Evolutionary conservation across 75 land plant species (phyloP).

Genomic region (Ceratopteris richardii): DNA sequence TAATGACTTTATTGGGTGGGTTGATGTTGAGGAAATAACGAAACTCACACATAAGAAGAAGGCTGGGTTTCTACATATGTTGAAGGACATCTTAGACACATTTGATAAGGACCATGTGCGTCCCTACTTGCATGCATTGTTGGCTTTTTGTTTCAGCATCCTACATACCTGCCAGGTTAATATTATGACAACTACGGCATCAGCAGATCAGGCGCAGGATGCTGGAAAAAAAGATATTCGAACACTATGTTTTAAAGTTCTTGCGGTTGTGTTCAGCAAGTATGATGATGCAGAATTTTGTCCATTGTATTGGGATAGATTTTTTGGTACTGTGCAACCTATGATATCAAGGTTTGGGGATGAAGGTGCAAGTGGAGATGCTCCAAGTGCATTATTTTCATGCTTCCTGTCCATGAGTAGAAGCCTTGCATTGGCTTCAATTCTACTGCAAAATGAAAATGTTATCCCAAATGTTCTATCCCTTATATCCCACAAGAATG

Average conservation of each 20-base stretch:
- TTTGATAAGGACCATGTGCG: slow-evolving; percentile 51
- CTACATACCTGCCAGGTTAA: slow-evolving; percentile 31
- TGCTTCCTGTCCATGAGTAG: slow-evolving; percentile 86
- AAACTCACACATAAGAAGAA: slow-evolving; percentile 63
- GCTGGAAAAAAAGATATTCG: slow-evolving; percentile 43
- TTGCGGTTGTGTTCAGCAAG: slow-evolving; percentile 56
- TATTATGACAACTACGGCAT: background rate
- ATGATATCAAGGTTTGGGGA: slow-evolving; percentile 52
- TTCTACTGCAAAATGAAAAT: slow-evolving; percentile 39
- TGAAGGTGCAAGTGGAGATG: slow-evolving; percentile 64
- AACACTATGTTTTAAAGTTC: slow-evolving; percentile 64
- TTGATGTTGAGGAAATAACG: slow-evolving; percentile 23
- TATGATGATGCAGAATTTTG: slow-evolving; percentile 56
- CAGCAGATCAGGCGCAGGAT: slow-evolving; percentile 1
- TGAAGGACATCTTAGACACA: slow-evolving; percentile 62
- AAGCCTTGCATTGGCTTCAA: slow-evolving; percentile 48
- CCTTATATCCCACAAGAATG: slow-evolving; percentile 47
- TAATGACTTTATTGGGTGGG: slow-evolving; percentile 22
- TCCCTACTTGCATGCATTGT: slow-evolving; percentile 57
- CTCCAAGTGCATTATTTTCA: slow-evolving; percentile 75
- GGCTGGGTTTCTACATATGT: slow-evolving; percentile 71
- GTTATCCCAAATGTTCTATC: slow-evolving; percentile 66
- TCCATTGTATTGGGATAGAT: slow-evolving; percentile 67
- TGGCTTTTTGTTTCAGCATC: slow-evolving; percentile 56
- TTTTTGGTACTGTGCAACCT: slow-evolving; percentile 52